Evolutionary conservation across 2,329 filamentous ascomycete genomes (phyloP).

Genomic region (Podosphaera xanthii): DNA sequence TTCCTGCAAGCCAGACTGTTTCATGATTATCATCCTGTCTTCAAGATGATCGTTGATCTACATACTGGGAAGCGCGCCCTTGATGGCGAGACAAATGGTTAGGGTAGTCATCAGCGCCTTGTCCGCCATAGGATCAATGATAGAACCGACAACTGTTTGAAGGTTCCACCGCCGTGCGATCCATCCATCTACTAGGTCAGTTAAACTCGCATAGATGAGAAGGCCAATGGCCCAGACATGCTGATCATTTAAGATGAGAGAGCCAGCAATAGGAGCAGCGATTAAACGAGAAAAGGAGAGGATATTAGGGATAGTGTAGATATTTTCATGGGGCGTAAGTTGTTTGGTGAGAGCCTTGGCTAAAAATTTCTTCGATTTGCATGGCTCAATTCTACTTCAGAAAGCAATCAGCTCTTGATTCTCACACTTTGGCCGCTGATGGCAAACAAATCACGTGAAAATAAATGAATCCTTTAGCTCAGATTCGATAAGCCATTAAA

Average conservation of each 20-base stretch:
- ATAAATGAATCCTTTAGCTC: no score
- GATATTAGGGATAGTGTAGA: constrained; percentile 90
- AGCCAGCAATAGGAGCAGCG: constrained; percentile 67
- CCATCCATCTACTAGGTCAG: constrained; percentile 82
- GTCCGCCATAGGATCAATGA: constrained; percentile 93
- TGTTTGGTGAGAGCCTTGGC: constrained; percentile 11
- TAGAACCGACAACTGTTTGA: constrained; percentile 80
- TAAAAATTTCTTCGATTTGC: constrained; percentile 7
- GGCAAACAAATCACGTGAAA: no score
- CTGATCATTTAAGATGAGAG: constrained; percentile 65
- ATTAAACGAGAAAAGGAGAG: constrained; percentile 70
- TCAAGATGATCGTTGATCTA: constrained; percentile 4
- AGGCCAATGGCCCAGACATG: constrained; percentile 58
- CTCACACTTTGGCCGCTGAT: no score
- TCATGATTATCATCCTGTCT: no score
- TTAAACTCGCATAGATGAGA: constrained; percentile 82
- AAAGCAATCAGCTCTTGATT: background rate
- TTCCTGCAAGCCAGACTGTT: constrained; percentile 60
- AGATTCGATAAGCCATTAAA: no score
- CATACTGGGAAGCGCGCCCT: constrained; percentile 59
- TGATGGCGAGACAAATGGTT: constrained; percentile 63
- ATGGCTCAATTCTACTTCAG: background rate
- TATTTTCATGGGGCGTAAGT: constrained; percentile 49
- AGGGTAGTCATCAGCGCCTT: constrained; percentile 88
- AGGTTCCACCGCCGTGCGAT: constrained; percentile 73